Base-by-base conservation (phyloP, 2,329 filamentous ascomycete genomes). In the Nemania sp. region DNA sequence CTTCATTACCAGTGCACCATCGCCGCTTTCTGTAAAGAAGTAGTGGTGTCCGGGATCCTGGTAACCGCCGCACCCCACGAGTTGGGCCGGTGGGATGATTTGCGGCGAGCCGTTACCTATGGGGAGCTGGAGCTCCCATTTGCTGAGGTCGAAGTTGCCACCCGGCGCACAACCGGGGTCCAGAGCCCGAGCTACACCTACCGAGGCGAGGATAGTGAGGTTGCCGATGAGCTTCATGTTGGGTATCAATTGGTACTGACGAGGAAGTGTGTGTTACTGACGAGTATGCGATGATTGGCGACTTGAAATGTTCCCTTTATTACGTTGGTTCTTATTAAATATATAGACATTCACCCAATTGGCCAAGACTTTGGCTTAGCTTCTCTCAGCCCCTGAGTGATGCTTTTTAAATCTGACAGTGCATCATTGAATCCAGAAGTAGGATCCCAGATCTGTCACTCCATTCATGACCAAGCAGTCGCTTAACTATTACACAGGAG, bases 41-140 rank as follows among this genome's bases (percentile, higher is more conserved):
- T 68, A 68, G 45, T 68, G 66, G 27, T 68, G 66, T 11, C 66
- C 66, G 18, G 66, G 62, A 54, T 68, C 66, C 41, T 68, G 66
- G 53, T 68, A 68, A 35, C 66, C 66, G 53, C 18, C 61, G 53
- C 66, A 68, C 52, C 66, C 62, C 20, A 49, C 52, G 20, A 68
- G 62, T 27, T 68, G 61, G 32, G 26, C 55, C 43, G 61, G 61
- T 65, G 11, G 20, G 22, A 68, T 43, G 43, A 65, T 68, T 45
- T 65, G 55, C 20, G 66, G 66, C 18, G 61, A 64, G 43, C 66
- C 66, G 43, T 62, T 68, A 32, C 66, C 66, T 20, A 68, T 68
- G 52, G 66, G 66, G 35, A 68, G 62, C 54, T 68, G 66, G 43
- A 68, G 66, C 62, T 68, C 66, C 66, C 66, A 68, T 58, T 56